Conservation (phyloP, 1,284 basidiomycete species). For the Ganoderma lingzhi region DNA sequence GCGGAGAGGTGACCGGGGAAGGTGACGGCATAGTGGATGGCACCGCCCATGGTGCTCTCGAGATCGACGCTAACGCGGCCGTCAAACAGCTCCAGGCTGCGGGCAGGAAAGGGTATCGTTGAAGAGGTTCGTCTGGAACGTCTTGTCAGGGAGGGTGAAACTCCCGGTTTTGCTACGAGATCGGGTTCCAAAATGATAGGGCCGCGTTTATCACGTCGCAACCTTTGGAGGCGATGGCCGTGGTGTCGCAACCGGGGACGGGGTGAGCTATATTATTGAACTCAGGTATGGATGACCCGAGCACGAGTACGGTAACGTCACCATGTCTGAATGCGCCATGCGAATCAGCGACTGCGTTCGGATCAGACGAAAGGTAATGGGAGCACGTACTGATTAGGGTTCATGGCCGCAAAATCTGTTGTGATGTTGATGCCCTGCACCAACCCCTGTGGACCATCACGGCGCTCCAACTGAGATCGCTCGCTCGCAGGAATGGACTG, state of each 20-base stretch:
- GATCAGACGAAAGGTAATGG: neutral
- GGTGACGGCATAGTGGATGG: neutral
- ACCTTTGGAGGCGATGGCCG: too few species aligned
- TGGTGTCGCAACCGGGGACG: too few species aligned
- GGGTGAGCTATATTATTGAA: neutral
- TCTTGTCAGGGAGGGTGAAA: conserved; percentile 11
- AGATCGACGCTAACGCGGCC: neutral
- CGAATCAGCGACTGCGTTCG: neutral
- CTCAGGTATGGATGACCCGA: neutral
- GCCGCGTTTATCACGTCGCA: neutral
- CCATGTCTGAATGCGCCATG: conserved; percentile 1
- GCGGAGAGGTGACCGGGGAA: neutral
- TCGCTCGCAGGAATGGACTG: conserved; percentile 50
- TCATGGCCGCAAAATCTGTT: conserved; percentile 48
- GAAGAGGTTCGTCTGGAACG: neutral
- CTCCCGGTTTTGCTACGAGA: neutral
- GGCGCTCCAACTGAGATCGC: conserved; percentile 40
- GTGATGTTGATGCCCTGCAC: conserved; percentile 53
- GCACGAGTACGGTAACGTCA: neutral
- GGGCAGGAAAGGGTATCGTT: conserved; percentile 7
- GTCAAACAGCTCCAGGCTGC: neutral
- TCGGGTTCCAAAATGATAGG: neutral
- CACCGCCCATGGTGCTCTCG: conserved; percentile 2
- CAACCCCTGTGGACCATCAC: conserved; percentile 41
- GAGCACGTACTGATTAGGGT: conserved; percentile 39